These are phyloP conservation scores for Tardiomyces digboiensis DNA, from an alignment of 1,139 yeast species.

Conservation along the genomic window DNA sequence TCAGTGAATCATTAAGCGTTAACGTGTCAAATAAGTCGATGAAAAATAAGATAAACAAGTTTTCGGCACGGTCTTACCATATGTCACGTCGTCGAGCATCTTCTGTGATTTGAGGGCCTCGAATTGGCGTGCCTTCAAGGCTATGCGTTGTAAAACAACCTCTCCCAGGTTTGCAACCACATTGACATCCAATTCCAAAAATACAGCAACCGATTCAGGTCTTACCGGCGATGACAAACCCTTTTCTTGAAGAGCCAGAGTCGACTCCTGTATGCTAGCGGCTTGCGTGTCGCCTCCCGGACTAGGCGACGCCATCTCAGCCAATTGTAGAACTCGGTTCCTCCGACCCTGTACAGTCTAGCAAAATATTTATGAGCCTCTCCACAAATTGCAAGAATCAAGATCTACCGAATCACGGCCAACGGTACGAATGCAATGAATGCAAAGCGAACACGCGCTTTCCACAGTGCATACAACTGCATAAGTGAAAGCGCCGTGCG, in stretches of 20 bases:
- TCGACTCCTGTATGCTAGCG: not conserved
- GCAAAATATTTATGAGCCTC: no score
- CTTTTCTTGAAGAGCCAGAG: not conserved
- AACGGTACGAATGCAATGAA: no score
- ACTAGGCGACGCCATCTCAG: not conserved
- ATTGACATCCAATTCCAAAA: slow-evolving; percentile 16
- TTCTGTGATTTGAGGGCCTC: slow-evolving; percentile 44
- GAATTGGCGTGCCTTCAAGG: slow-evolving; percentile 37
- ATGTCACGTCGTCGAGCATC: slow-evolving; percentile 37
- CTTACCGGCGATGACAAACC: not conserved
- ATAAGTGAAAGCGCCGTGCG: no score
- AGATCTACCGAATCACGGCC: no score
- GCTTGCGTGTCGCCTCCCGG: not conserved
- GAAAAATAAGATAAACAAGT: not conserved
- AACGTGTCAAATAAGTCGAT: not conserved
- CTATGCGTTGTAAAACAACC: slow-evolving; percentile 27
- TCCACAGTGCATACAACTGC: no score
- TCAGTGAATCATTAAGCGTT: slow-evolving; percentile 1
- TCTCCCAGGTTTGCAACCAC: slow-evolving; percentile 15
- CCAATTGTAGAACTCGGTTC: no score
- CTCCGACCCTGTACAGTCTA: no score
- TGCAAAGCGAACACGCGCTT: no score
- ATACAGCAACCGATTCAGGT: slow-evolving; percentile 16
- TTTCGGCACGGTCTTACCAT: slow-evolving; percentile 12
- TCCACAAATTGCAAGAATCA: no score